Percentiles rank a stretch among this genome's conserved stretches.
Conservation (phyloP, 805 yeast species). For the Saturnispora zaruensis region DNA sequence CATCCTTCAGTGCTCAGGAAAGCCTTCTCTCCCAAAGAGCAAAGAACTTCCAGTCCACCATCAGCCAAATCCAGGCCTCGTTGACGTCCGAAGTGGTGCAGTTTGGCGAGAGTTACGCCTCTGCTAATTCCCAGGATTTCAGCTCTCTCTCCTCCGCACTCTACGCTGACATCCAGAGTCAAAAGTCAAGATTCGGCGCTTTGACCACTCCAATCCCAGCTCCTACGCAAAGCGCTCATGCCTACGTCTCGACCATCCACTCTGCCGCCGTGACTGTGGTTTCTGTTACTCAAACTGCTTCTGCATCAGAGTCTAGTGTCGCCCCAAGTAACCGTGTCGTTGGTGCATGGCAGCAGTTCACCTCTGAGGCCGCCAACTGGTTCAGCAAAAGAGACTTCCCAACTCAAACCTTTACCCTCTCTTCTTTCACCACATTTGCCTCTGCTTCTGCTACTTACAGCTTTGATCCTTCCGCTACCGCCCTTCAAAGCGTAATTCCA, state of each 20-base stretch:
- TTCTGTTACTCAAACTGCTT: background rate
- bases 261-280: conserved; percentile 3
- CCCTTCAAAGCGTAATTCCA: background rate
- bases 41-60: background rate
- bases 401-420: background rate
- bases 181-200: background rate
- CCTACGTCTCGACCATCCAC: background rate
- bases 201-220: background rate
- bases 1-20: background rate
- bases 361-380: conserved; percentile 2
- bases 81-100: conserved; percentile 2
- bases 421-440: background rate
- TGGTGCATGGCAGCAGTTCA: background rate
- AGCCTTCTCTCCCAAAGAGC: conserved; percentile 8
- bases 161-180: conserved; percentile 6
- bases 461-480: conserved; percentile 2
- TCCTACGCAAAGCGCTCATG: background rate
- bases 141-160: background rate
- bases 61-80: conserved; percentile 6
- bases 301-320: background rate
- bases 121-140: background rate
- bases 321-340: background rate
- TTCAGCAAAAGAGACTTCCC: conserved; percentile 3
- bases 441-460: background rate
- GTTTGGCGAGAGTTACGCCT: background rate